Evolutionary conservation across 2,329 filamentous ascomycete species (phyloP), one percentile per base, ranked within the genome.

Genomic region (Colletotrichum orbiculare): DNA sequence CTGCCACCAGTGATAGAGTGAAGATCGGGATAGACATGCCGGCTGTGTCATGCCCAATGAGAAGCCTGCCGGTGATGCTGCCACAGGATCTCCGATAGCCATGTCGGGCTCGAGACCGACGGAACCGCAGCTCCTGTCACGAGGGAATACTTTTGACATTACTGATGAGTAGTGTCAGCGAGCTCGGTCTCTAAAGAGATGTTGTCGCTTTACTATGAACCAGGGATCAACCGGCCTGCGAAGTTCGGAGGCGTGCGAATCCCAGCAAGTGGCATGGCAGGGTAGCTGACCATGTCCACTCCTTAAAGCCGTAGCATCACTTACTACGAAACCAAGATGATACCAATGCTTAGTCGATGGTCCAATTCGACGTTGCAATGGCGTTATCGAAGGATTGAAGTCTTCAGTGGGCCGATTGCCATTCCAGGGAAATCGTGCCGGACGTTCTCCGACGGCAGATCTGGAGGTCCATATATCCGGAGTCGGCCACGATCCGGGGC

Each of bases 301-400:
- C 10, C 42, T 13, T 41, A 10, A 43, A 43, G 8, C 9, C 42
- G 42, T 7, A 8, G 15, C 42, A 13, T 7, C 10, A 11, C 9
- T 8, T 9, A 39, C 25, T 17, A 17, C 17, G 17, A 17, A 17
- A 3, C 17, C 17, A 17, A 17, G 17, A 17, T 17, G 17, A 17
- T 17, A 17, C 17, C 17, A 17, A 17, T 17, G 10, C 12, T 37
- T 39, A 3, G 15, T 25, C 34, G 54, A 56, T 56, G 54, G 54
- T 41, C 47, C 43, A 47, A 48, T 56, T 39, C 6, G 54, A 46
- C 2, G 17, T 56, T n/a, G 34, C 43, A 6, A 56, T 56, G 46
- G 54, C 54, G 54, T 56, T 47, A 56, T 56, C 54, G 54, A 56
- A 56, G 54, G 54, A 56, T 47, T 35, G 41, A 38, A 42, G 50